Evolutionary conservation across 176 grass and related monocot species (phyloP).

Genomic region (Stipa capillata): DNA sequence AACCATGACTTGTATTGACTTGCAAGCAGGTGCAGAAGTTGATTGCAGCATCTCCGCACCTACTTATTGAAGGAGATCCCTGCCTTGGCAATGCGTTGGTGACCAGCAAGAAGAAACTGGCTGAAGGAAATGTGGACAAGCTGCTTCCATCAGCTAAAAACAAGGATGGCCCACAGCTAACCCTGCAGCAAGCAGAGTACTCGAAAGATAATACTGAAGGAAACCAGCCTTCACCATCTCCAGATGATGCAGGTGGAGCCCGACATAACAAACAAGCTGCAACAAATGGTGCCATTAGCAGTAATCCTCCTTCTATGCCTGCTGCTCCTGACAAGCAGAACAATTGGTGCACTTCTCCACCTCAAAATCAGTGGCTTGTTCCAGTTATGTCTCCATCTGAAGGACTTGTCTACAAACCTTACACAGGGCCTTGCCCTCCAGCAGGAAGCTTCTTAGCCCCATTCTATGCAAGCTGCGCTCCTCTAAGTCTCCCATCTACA

Average conservation of each 20-base stretch:
- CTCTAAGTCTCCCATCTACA: slow-evolving; percentile 34
- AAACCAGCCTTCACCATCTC: slow-evolving; percentile 35
- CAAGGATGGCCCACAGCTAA: slow-evolving; percentile 20
- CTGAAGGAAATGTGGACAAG: slow-evolving; percentile 31
- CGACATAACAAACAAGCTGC: slow-evolving; percentile 16
- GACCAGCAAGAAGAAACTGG: slow-evolving; percentile 34
- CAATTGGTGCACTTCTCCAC: slow-evolving; percentile 36
- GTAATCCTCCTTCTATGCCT: slow-evolving; percentile 10
- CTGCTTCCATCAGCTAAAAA: slow-evolving; percentile 28
- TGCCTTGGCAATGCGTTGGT: slow-evolving; percentile 40
- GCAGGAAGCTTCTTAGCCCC: slow-evolving; percentile 74
- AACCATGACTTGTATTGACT: slow-evolving; percentile 1
- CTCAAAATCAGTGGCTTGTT: slow-evolving; percentile 74
- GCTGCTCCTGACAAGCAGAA: slow-evolving; percentile 37
- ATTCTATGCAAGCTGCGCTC: slow-evolving; percentile 46
- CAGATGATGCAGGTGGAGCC: slow-evolving; percentile 10
- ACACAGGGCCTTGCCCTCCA: slow-evolving; percentile 64
- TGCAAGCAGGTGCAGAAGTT: slow-evolving; percentile 78
- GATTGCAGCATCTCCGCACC: slow-evolving; percentile 68
- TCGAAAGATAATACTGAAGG: slow-evolving; percentile 33
- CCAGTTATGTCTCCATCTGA: slow-evolving; percentile 85
- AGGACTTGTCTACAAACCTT: slow-evolving; percentile 92
- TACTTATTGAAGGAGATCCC: slow-evolving; percentile 71
- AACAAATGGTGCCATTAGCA: neutral
- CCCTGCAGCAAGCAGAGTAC: slow-evolving; percentile 31